Conservation (phyloP, 306 rosid genomes). For the Vicia sativa region DNA sequence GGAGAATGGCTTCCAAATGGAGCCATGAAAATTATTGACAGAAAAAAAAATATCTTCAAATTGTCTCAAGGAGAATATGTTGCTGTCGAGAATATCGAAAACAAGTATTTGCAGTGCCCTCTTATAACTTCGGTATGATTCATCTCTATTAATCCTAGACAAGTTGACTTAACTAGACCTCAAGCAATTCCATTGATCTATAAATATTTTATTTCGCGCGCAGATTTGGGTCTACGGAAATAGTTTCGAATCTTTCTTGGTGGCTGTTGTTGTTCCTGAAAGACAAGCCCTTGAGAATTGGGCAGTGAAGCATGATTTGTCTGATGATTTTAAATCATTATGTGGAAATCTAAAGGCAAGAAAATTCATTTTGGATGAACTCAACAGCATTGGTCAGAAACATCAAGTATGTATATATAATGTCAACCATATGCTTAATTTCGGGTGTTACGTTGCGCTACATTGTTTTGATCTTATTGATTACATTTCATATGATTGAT, state of each 20-base stretch:
- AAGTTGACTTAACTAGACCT: neutral
- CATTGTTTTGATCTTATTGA: conserved; percentile 2
- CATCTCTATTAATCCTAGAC: conserved; percentile 23
- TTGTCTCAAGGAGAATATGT: conserved; percentile 95
- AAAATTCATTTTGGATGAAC: conserved; percentile 81
- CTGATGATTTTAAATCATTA: conserved; percentile 67
- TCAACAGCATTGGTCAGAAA: conserved; percentile 70
- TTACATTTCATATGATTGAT: conserved; percentile 28
- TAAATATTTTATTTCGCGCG: conserved; percentile 9
- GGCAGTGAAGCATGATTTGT: conserved; percentile 59
- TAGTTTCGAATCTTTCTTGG: conserved; percentile 95
- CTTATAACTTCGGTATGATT: conserved; percentile 71
- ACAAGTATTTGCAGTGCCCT: conserved; percentile 75
- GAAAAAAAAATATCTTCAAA: conserved; percentile 90
- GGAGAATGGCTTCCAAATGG: conserved; percentile 95
- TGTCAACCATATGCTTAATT: conserved; percentile 15
- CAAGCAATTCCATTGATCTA: neutral
- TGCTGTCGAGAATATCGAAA: conserved; percentile 86
- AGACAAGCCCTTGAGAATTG: conserved; percentile 73
- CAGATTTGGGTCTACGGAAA: conserved; percentile 97
- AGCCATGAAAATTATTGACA: conserved; percentile 86
- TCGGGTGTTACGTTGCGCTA: conserved; percentile 5
- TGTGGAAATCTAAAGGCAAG: conserved; percentile 70
- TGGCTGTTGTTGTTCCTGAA: conserved; percentile 90
- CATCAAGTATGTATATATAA: conserved; percentile 58